Base-by-base conservation (phyloP, 495 filamentous ascomycete genomes). In the Arthonia radiata region DNA sequence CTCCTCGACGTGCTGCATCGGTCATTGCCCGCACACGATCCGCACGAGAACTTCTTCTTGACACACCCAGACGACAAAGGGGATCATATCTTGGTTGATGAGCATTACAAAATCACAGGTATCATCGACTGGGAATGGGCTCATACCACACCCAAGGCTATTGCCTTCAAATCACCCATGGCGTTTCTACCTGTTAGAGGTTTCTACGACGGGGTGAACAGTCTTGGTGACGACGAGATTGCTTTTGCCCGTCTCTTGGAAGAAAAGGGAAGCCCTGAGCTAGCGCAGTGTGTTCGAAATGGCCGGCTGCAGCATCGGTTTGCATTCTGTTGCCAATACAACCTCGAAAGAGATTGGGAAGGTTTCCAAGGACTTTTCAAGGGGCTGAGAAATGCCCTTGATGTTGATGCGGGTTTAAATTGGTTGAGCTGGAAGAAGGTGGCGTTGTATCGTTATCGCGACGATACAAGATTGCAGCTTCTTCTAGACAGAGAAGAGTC, bases 121-220 rank as follows among this genome's bases (percentile, higher is more conserved):
- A 49, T 57, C 18, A 45, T 55, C 24, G 48, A 59, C 34, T 59
- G 48, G 52, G 45, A 58, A 31, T 54, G 43, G 39, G 45, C 52
- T 10, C 26, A 43, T 24, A 49, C 50, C 5, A 46, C 34, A 12
- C 30, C 39, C 0, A 49, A 44, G 31, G 43, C 39, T 23, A 34
- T 31, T 5, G 47, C 50, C 11, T 59, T 57, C 27, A 48, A 42
- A 34, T 50, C 49, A 1, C 49, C 49, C 2, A 43, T 48, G 16
- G 45, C 50, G 37, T 39, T 56, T 31, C 48, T 48, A 33, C 49
- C 49, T 0, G 48, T 57, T 21, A 42, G 25, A 6, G 42, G 47
- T 11, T 57, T 57, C 29, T 56, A 53, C 32, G 28, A 44, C 2
- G 47, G 49, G 2, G 31, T 5, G 12, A 52, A 54, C 32, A 23